A percentile compares a stretch with the other conserved stretches of the same genome.
Conservation (phyloP, 305 asterid species). For the Salvia sclarea region DNA sequence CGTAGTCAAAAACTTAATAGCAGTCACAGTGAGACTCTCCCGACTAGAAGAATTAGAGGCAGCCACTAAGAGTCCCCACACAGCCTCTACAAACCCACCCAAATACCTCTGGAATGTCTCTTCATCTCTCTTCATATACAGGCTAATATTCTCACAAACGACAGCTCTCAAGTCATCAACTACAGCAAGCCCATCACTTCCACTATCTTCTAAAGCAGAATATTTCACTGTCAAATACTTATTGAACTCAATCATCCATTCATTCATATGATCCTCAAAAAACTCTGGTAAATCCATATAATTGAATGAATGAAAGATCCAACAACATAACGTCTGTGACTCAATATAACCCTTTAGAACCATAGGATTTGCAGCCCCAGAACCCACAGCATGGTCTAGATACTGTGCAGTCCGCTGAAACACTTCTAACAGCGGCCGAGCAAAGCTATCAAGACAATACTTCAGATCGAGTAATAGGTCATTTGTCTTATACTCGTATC, state of each 20-base stretch:
- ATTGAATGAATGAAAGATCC: conserved; percentile 79
- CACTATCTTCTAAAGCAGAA: conserved; percentile 63
- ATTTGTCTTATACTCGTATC: conserved; percentile 64
- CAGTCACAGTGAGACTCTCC: conserved; percentile 85
- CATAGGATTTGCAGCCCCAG: conserved; percentile 46
- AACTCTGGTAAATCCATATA: conserved; percentile 78
- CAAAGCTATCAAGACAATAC: conserved; percentile 83
- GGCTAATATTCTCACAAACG: conserved; percentile 80
- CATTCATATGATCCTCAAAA: conserved; percentile 87
- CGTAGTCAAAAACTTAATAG: conserved; percentile 76
- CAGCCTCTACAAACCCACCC: conserved; percentile 82
- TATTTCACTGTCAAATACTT: conserved; percentile 69
- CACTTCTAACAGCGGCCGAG: conserved; percentile 67
- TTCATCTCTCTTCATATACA: conserved; percentile 85
- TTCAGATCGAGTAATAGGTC: conserved; percentile 76
- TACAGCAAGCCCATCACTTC: conserved; percentile 68
- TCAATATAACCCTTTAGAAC: conserved; percentile 64
- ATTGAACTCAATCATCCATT: conserved; percentile 88
- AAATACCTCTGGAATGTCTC: conserved; percentile 68
- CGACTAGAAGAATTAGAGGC: conserved; percentile 63
- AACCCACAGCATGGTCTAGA: conserved; percentile 52
- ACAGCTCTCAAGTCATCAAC: conserved; percentile 85
- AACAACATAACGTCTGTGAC: conserved; percentile 85
- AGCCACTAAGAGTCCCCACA: conserved; percentile 79
- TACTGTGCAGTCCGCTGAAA: conserved; percentile 60